These are phyloP conservation scores for Colletotrichum neosansevieriae DNA, from an alignment of 2,329 filamentous ascomycete species.

Conservation along the genomic window DNA sequence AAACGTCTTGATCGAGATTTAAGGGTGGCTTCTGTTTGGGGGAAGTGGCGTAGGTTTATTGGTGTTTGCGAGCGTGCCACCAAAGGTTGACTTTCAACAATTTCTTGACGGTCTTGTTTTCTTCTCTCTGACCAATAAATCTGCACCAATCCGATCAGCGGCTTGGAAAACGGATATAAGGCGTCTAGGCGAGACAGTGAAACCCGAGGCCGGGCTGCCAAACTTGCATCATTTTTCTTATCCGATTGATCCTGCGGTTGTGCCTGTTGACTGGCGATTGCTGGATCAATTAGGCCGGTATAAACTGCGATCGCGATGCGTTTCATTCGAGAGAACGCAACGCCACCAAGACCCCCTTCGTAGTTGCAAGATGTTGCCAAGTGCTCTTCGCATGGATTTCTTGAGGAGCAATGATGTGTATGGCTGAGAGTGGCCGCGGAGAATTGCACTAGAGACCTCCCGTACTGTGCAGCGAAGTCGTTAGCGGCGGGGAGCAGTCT, in stretches of 20 bases:
- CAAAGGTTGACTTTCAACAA: background rate
- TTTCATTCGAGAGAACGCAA: background rate
- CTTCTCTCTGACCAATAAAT: background rate
- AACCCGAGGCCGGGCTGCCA: conserved; percentile 25
- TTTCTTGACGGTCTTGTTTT: conserved; percentile 9
- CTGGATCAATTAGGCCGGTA: background rate
- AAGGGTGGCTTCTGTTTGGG: conserved; percentile 10
- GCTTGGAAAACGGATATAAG: background rate
- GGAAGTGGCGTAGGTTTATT: background rate
- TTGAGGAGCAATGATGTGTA: conserved; percentile 20
- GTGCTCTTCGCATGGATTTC: conserved; percentile 1
- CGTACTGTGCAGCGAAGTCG: too few relatives aligned
- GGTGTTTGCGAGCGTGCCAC: conserved; percentile 1
- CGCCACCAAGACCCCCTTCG: conserved; percentile 11
- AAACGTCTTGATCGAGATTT: background rate
- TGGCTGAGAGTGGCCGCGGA: conserved; percentile 16
- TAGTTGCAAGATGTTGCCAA: conserved; percentile 20
- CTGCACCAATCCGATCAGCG: conserved; percentile 12
- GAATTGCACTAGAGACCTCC: too few relatives aligned
- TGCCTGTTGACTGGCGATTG: background rate
- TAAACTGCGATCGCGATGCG: background rate
- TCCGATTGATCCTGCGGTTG: conserved; percentile 10
- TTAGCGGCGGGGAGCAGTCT: conserved; percentile 20
- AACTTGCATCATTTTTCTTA: conserved; percentile 31
- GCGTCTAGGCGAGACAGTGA: conserved; percentile 21